phyloP scores from a whole-genome alignment of 257 asterid species.

The Solanum clarkiae region DNA sequence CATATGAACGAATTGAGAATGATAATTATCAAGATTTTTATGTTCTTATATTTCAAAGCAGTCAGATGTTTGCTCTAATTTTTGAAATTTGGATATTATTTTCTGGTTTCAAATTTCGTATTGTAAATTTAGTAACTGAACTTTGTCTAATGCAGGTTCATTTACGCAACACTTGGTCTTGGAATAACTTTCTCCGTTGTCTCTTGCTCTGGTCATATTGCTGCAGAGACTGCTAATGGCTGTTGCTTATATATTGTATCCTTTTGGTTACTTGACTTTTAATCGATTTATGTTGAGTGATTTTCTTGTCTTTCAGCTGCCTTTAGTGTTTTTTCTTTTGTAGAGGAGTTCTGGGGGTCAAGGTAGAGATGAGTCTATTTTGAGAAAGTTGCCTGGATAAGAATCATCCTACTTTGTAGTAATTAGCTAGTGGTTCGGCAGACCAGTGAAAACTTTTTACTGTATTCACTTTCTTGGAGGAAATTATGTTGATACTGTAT shows the following conservation, averaged over 20 bases:
- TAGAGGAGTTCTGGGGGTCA: neutral
- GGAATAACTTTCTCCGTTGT: slow-evolving; percentile 37
- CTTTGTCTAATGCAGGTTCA: slow-evolving; percentile 36
- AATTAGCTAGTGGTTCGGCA: neutral
- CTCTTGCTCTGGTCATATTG: slow-evolving; percentile 57
- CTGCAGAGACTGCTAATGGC: slow-evolving; percentile 59
- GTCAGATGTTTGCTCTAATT: neutral
- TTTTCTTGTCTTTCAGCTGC: neutral
- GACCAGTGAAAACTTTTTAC: neutral
- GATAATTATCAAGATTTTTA: neutral
- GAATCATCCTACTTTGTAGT: neutral
- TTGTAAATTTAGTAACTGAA: neutral
- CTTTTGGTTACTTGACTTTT: slow-evolving; percentile 7
- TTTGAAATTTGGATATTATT: neutral
- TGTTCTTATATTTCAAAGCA: neutral
- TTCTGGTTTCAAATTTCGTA: neutral
- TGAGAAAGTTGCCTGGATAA: neutral
- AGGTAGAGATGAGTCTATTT: neutral
- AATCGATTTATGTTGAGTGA: neutral
- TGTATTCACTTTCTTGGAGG: neutral
- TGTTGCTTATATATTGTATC: slow-evolving; percentile 61
- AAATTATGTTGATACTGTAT: neutral
- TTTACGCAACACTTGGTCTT: slow-evolving; percentile 42
- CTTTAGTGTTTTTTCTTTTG: neutral
- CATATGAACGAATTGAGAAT: neutral